A percentile compares a stretch with the other conserved stretches of the same genome.
Evolutionary conservation across 108 stramenopile genomes (phyloP).

Genomic region (Conticribra guillardii): DNA sequence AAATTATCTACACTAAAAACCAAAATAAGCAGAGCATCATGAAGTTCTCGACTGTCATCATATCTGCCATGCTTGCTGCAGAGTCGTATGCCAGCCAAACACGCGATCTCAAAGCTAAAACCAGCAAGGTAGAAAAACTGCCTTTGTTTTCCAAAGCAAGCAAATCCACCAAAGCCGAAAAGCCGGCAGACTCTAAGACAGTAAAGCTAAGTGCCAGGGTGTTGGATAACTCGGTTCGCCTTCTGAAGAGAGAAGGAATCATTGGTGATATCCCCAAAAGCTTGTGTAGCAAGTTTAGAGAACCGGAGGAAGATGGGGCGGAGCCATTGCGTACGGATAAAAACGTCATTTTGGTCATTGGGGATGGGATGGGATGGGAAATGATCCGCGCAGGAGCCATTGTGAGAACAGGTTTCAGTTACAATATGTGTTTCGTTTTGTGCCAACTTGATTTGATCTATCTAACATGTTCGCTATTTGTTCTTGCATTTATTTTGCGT

Average conservation of each 20-base stretch:
- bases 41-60: no score
- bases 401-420: not conserved
- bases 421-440: not conserved
- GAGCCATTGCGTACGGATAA: slow-evolving; percentile 15
- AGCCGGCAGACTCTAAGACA: no score
- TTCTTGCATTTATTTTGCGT: not conserved
- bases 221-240: slow-evolving; percentile 57
- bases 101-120: no score
- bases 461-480: not conserved
- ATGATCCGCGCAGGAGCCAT: slow-evolving; percentile 74
- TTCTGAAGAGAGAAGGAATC: slow-evolving; percentile 54
- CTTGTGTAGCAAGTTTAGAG: slow-evolving; percentile 17
- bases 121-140: no score
- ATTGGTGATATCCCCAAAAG: slow-evolving; percentile 39
- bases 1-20: no score
- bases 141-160: no score
- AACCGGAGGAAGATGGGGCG: slow-evolving; percentile 1
- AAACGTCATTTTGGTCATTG: slow-evolving; percentile 67
- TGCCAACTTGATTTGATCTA: not conserved
- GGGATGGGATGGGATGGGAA: slow-evolving; percentile 73
- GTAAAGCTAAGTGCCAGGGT: no score
- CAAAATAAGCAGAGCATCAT: no score
- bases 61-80: no score
- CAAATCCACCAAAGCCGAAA: no score
- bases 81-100: no score